These are phyloP conservation scores for Rhipidocladum racemiflorum DNA, from an alignment of 176 grass and related monocot genomes.

Conservation along the genomic window DNA sequence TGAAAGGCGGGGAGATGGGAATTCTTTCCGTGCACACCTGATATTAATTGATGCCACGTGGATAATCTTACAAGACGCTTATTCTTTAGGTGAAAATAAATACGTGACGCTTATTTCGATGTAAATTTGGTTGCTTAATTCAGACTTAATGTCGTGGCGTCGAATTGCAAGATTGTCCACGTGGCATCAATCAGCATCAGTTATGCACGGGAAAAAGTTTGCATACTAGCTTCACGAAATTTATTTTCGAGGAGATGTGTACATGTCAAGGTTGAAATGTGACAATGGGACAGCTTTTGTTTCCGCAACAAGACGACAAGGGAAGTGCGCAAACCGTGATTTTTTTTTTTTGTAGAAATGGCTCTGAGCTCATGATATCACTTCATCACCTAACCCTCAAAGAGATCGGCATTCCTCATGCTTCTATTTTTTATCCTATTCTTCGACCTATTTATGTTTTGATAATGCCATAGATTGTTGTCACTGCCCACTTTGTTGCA, in stretches of 20 bases:
- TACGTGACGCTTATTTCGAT: too few species aligned
- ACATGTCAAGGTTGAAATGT: neutral
- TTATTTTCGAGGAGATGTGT: constrained; percentile 11
- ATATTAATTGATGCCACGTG: too few species aligned
- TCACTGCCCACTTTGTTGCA: constrained; percentile 33
- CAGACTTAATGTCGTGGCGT: too few species aligned
- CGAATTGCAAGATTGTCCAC: too few species aligned
- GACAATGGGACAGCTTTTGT: constrained; percentile 19
- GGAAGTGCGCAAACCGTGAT: constrained; percentile 6
- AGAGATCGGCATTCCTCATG: neutral
- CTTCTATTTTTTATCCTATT: constrained; percentile 28
- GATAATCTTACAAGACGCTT: too few species aligned
- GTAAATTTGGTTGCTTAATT: too few species aligned
- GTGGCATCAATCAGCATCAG: too few species aligned
- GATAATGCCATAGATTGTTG: neutral
- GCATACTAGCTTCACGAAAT: too few species aligned
- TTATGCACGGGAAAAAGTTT: too few species aligned
- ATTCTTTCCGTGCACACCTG: too few species aligned
- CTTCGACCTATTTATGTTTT: neutral
- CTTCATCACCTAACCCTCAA: constrained; percentile 61
- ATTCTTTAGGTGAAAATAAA: too few species aligned
- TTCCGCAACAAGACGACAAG: constrained; percentile 22
- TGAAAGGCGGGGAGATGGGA: constrained; percentile 26
- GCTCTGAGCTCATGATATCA: constrained; percentile 46
- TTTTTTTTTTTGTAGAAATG: constrained; percentile 21